Conservation (phyloP, 1,139 yeast genomes). For the Lodderomyces jiufengensis region DNA sequence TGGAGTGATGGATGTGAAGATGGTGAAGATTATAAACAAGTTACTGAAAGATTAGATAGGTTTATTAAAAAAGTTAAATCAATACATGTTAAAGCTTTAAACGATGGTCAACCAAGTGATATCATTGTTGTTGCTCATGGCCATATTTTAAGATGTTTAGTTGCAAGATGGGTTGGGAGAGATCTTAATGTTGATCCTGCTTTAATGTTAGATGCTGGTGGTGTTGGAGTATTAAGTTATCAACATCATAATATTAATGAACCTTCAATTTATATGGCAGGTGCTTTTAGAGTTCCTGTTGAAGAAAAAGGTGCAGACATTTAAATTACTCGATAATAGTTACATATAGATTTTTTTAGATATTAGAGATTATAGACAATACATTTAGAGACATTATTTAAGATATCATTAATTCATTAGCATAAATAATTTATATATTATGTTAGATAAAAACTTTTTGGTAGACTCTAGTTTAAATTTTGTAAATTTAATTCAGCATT, state of each 20-base stretch:
- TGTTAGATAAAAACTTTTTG: no score
- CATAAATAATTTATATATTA: no score
- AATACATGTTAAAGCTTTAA: conserved; percentile 60
- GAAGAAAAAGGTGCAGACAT: conserved; percentile 37
- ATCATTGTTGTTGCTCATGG: conserved; percentile 88
- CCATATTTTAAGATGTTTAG: conserved; percentile 84
- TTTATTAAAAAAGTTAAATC: conserved; percentile 59
- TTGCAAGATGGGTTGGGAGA: conserved; percentile 77
- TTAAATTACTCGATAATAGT: conserved; percentile 9
- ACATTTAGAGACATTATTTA: no score
- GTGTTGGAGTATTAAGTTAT: conserved; percentile 87
- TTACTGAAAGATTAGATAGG: conserved; percentile 66
- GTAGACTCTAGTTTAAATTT: no score
- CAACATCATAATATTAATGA: conserved; percentile 81
- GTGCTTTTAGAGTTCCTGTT: conserved; percentile 73
- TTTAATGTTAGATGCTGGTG: conserved; percentile 89
- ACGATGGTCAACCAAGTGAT: conserved; percentile 57
- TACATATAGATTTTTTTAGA: background rate
- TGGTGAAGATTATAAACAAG: conserved; percentile 70
- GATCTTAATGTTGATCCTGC: conserved; percentile 65
- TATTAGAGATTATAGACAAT: background rate
- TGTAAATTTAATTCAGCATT: no score
- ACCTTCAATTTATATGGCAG: conserved; percentile 80
- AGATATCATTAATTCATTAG: no score
- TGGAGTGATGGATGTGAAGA: conserved; percentile 93